Percentiles rank a stretch among this genome's conserved stretches.
Evolutionary conservation across 1,284 basidiomycete species (phyloP).

Genomic region (Rhodotorula sp.): DNA sequence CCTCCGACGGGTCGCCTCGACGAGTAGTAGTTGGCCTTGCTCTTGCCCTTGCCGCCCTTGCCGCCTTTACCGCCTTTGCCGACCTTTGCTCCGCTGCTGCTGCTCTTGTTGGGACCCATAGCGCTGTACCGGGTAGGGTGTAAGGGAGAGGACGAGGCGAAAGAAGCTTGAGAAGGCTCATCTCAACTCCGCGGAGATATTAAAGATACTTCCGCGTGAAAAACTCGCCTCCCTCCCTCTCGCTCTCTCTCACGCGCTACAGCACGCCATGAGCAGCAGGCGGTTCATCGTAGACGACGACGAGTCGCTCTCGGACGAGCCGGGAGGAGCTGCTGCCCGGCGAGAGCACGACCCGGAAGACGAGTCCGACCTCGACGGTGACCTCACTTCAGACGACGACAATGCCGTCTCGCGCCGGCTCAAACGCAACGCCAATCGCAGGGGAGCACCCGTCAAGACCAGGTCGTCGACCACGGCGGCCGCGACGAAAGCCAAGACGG

Average conservation of each 20-base stretch:
- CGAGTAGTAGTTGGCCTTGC: slow-evolving; percentile 6
- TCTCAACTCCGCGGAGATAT: no score
- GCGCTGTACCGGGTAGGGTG: not conserved
- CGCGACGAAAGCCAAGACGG: slow-evolving; percentile 2
- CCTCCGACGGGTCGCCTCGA: slow-evolving; percentile 37
- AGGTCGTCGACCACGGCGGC: not conserved
- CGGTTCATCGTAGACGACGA: slow-evolving; percentile 15
- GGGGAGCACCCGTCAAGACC: not conserved
- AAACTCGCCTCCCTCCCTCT: not conserved
- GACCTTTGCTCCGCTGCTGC: not conserved
- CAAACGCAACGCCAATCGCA: not conserved
- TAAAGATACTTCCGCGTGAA: no score
- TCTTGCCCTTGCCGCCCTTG: slow-evolving; percentile 1
- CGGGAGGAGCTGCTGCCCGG: slow-evolving; percentile 24
- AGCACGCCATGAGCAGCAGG: not conserved
- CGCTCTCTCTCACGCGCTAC: no score
- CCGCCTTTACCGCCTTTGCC: not conserved
- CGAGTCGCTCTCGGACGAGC: slow-evolving; percentile 8
- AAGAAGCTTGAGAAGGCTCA: no score
- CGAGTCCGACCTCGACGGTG: slow-evolving; percentile 16
- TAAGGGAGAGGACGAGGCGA: no score
- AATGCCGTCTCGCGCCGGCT: not conserved
- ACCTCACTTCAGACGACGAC: slow-evolving; percentile 12
- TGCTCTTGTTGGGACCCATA: not conserved
- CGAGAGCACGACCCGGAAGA: slow-evolving; percentile 10